These are phyloP conservation scores for Boletus bicolor DNA, from an alignment of 768 basidiomycete species.

Conservation along the genomic window DNA sequence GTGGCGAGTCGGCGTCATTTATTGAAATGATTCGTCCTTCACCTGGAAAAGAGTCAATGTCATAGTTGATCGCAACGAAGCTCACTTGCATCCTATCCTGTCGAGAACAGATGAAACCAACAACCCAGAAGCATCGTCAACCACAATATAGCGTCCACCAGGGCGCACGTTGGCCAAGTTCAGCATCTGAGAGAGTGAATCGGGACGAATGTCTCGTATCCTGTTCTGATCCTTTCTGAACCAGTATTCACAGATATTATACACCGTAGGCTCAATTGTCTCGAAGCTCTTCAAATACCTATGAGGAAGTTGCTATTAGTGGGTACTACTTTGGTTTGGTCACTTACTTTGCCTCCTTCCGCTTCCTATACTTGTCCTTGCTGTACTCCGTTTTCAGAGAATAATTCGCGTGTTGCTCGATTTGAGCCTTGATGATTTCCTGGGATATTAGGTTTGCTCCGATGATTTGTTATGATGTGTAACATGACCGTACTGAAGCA, in stretches of 20 bases:
- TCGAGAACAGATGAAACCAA: conserved; percentile 83
- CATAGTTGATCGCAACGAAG: not conserved
- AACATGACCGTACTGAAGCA: conserved; percentile 54
- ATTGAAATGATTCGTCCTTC: conserved; percentile 80
- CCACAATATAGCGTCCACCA: conserved; percentile 82
- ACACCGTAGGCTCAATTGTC: conserved; percentile 81
- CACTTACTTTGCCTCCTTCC: conserved; percentile 92
- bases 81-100: conserved; percentile 70
- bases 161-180: conserved; percentile 80
- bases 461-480: not conserved
- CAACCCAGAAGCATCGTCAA: conserved; percentile 90
- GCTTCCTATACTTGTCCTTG: conserved; percentile 96
- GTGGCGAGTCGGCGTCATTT: conserved; percentile 88
- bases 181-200: conserved; percentile 86
- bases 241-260: conserved; percentile 89
- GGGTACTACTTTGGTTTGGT: not conserved
- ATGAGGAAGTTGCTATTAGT: conserved; percentile 1
- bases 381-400: conserved; percentile 95
- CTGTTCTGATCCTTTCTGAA: conserved; percentile 78
- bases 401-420: conserved; percentile 89
- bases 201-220: conserved; percentile 80
- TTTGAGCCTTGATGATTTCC: conserved; percentile 95
- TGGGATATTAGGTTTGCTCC: conserved; percentile 33
- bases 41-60: conserved; percentile 41
- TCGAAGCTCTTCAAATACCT: conserved; percentile 89